Conservation (phyloP, 2,329 filamentous ascomycete species). For the Coniochaeta hoffmannii region DNA sequence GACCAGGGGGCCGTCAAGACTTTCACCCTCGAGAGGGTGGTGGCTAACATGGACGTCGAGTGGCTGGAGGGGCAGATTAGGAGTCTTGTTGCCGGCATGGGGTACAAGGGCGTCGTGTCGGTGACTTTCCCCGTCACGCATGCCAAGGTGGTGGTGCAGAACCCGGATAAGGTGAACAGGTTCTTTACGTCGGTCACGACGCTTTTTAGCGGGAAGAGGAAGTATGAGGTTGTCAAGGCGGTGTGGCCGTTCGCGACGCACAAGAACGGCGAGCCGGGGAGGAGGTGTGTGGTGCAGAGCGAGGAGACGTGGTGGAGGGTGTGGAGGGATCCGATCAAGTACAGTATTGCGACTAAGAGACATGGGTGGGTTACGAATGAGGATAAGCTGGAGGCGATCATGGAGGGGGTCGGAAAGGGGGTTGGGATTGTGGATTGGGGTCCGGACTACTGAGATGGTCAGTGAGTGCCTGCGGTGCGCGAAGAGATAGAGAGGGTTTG, state of each 20-base stretch:
- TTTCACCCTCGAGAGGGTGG: slow-evolving; percentile 43
- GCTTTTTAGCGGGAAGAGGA: slow-evolving; percentile 43
- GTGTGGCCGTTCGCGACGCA: slow-evolving; percentile 51
- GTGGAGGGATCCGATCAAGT: slow-evolving; percentile 38
- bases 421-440: slow-evolving; percentile 35
- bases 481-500: too few species aligned
- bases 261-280: slow-evolving; percentile 33
- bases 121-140: slow-evolving; percentile 45
- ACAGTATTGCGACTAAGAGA: slow-evolving; percentile 27
- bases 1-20: slow-evolving; percentile 36
- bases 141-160: slow-evolving; percentile 39
- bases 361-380: slow-evolving; percentile 43
- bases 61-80: slow-evolving; percentile 49
- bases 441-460: slow-evolving; percentile 19
- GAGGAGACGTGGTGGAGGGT: slow-evolving; percentile 50
- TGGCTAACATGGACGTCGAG: slow-evolving; percentile 46
- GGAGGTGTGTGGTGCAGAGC: slow-evolving; percentile 42
- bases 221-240: slow-evolving; percentile 47
- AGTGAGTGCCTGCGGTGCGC: not conserved
- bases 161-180: slow-evolving; percentile 43
- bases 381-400: slow-evolving; percentile 45
- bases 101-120: slow-evolving; percentile 41
- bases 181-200: slow-evolving; percentile 45
- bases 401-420: slow-evolving; percentile 36
- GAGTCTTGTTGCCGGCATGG: slow-evolving; percentile 38